Evolutionary conservation across 2,329 filamentous ascomycete species (phyloP).

Genomic region (Verticillium klebahnii): DNA sequence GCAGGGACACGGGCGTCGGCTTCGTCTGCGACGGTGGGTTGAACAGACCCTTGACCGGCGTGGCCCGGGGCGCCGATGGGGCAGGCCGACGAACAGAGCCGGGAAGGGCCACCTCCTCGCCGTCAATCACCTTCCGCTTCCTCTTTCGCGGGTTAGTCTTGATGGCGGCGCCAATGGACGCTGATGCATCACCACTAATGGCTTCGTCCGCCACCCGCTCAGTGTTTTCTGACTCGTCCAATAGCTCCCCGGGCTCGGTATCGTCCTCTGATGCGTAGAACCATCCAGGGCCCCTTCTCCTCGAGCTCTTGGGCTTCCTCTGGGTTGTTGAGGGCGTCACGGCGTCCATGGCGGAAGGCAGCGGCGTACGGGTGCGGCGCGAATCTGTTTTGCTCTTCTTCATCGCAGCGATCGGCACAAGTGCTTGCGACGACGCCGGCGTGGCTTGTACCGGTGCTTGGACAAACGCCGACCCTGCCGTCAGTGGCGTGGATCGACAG

Average conservation of each 20-base stretch:
- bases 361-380: not conserved
- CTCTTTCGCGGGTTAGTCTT: constrained; percentile 42
- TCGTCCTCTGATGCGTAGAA: not conserved
- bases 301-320: not conserved
- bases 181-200: not conserved
- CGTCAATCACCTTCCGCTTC: constrained; percentile 41
- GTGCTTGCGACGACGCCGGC: not conserved
- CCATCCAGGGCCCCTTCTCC: not conserved
- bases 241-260: not conserved
- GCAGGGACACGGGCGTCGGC: constrained; percentile 18
- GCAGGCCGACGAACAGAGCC: constrained; percentile 1
- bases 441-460: not conserved
- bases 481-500: constrained; percentile 2
- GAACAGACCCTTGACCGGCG: not conserved
- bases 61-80: not conserved
- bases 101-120: constrained; percentile 19
- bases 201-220: not conserved
- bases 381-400: not conserved
- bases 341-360: not conserved
- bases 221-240: constrained; percentile 7
- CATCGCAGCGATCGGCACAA: not conserved
- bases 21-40: not conserved
- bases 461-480: not conserved
- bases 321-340: not conserved
- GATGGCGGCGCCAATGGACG: constrained; percentile 46